Conservation (phyloP, 257 asterid species). For the Solanum piurae region DNA sequence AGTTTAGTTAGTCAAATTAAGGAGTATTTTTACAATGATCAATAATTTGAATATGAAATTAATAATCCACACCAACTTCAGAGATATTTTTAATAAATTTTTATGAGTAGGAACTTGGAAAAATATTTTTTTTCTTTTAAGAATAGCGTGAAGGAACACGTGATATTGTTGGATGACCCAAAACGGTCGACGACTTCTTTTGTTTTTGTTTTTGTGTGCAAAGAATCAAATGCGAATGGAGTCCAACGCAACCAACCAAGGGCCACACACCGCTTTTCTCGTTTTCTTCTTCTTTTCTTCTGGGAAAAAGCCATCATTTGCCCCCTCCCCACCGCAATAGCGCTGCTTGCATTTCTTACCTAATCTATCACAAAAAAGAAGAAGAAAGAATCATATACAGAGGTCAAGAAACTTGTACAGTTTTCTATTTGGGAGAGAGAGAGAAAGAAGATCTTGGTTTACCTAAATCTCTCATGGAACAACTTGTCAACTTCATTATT, state of each 20-base stretch:
- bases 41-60: too few relatives aligned
- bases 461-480: conserved; percentile 68
- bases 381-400: background rate
- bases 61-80: too few relatives aligned
- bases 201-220: background rate
- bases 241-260: background rate
- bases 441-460: conserved; percentile 27
- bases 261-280: background rate
- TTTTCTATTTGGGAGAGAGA: background rate
- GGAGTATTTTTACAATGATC: too few relatives aligned
- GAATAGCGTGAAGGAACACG: background rate
- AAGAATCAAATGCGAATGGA: background rate
- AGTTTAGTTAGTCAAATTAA: too few relatives aligned
- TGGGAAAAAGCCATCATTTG: background rate
- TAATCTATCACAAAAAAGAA: too few relatives aligned
- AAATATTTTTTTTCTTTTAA: background rate
- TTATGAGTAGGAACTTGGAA: background rate
- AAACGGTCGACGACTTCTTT: background rate
- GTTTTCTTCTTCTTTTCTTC: background rate
- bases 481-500: conserved; percentile 90
- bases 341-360: background rate
- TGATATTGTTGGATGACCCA: background rate
- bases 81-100: too few relatives aligned
- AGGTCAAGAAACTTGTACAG: background rate
- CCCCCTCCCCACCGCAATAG: background rate